Percentiles rank a stretch among this genome's conserved stretches.
Conservation (phyloP, 176 grass and related monocot species). For the Phragmites australis region DNA sequence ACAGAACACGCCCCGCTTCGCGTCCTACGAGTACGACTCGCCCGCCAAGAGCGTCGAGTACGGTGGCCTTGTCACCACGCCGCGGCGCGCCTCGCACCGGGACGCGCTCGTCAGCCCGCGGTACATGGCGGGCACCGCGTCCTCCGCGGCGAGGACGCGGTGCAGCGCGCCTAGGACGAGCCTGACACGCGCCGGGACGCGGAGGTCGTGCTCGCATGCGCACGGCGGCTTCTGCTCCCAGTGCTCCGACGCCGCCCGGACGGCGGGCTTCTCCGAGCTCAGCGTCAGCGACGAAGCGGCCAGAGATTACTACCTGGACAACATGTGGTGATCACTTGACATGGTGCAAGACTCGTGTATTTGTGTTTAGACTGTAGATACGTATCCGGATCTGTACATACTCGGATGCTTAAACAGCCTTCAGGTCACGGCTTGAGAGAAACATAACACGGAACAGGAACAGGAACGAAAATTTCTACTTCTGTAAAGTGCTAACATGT, state of each 20-base stretch:
- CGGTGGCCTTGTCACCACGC: neutral
- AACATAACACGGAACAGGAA: neutral
- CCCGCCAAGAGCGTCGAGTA: conserved; percentile 55
- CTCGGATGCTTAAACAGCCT: neutral
- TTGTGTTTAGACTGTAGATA: neutral
- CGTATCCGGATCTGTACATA: conserved; percentile 31
- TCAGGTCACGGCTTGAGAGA: neutral
- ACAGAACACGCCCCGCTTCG: conserved; percentile 52
- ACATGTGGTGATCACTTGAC: conserved; percentile 64
- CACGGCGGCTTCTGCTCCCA: conserved; percentile 39
- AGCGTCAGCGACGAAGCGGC: conserved; percentile 37
- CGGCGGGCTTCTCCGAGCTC: conserved; percentile 25
- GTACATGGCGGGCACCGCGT: conserved; percentile 86
- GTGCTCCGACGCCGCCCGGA: conserved; percentile 13
- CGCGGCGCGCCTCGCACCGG: conserved; percentile 26
- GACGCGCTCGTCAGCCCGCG: conserved; percentile 50
- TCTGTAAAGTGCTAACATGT: no score
- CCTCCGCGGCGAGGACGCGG: conserved; percentile 63
- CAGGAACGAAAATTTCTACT: neutral
- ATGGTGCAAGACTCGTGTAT: neutral
- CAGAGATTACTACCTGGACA: conserved; percentile 82
- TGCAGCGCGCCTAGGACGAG: conserved; percentile 51
- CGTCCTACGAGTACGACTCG: conserved; percentile 18
- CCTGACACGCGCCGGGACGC: conserved; percentile 28
- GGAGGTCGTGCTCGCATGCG: conserved; percentile 46